Conservation (phyloP, 371 early-diverging fungal species). For the Haplosporangium sp. region DNA sequence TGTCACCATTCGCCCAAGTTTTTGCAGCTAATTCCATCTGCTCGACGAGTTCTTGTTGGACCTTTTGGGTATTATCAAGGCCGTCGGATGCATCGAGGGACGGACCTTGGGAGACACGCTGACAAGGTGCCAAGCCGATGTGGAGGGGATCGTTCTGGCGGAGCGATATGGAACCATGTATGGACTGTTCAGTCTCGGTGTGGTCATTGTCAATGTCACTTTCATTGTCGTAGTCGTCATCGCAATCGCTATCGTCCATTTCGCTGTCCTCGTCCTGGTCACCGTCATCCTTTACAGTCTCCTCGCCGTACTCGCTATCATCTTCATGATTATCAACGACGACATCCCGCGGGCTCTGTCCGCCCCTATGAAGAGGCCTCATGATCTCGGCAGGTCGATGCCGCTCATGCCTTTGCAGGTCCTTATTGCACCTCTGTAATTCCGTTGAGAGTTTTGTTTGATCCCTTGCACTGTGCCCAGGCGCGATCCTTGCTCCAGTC, state of each 20-base stretch:
- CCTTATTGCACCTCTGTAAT: neutral
- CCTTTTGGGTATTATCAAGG: conserved; percentile 9
- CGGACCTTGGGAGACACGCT: too few relatives aligned
- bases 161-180: neutral
- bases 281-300: conserved; percentile 13
- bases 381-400: neutral
- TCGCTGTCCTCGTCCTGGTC: conserved; percentile 14
- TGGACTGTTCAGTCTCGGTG: conserved; percentile 7
- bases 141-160: neutral
- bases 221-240: conserved; percentile 1
- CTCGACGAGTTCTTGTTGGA: conserved; percentile 10
- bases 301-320: conserved; percentile 19
- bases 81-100: neutral
- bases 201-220: neutral
- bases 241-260: conserved; percentile 15
- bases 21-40: conserved; percentile 9
- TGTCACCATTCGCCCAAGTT: neutral
- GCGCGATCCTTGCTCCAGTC: neutral
- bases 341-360: conserved; percentile 1
- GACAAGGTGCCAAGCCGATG: neutral
- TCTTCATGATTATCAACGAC: conserved; percentile 10
- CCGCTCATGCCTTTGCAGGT: neutral
- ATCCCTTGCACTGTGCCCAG: conserved; percentile 22
- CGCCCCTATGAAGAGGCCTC: neutral
- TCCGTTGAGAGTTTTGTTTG: conserved; percentile 24